Evolutionary conservation across 768 basidiomycete species (phyloP).

Genomic region (Serpula lacrymans): DNA sequence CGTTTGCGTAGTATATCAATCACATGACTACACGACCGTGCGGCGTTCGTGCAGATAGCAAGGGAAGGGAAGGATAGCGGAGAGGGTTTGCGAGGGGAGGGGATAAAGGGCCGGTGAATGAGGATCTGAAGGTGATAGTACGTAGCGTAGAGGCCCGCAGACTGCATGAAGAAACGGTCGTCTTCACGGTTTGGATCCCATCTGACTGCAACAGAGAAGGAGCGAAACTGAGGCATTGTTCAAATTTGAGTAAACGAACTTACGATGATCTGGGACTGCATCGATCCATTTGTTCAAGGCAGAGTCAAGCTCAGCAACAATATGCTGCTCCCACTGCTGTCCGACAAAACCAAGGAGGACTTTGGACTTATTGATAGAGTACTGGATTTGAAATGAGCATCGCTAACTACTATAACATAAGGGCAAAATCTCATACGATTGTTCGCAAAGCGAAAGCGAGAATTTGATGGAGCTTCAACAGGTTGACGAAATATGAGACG

Average conservation of each 20-base stretch:
- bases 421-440: slow-evolving; percentile 37
- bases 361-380: slow-evolving; percentile 66
- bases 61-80: slow-evolving; percentile 56
- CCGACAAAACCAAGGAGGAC: slow-evolving; percentile 48
- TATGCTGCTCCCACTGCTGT: slow-evolving; percentile 57
- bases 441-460: slow-evolving; percentile 60
- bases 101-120: slow-evolving; percentile 79
- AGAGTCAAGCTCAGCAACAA: slow-evolving; percentile 71
- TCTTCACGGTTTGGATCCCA: slow-evolving; percentile 43
- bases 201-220: slow-evolving; percentile 28
- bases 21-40: slow-evolving; percentile 70
- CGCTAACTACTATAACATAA: not conserved
- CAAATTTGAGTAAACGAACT: slow-evolving; percentile 13
- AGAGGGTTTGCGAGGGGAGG: slow-evolving; percentile 51
- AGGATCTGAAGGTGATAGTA: slow-evolving; percentile 64
- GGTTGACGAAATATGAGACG: slow-evolving; percentile 49
- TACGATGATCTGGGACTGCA: slow-evolving; percentile 49
- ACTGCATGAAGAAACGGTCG: slow-evolving; percentile 43
- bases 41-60: slow-evolving; percentile 84
- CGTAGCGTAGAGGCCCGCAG: slow-evolving; percentile 45
- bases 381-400: slow-evolving; percentile 37
- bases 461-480: slow-evolving; percentile 60
- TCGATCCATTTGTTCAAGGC: slow-evolving; percentile 79
- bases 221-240: slow-evolving; percentile 29
- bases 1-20: slow-evolving; percentile 53